Base-by-base conservation (phyloP, 1,284 basidiomycete species). In the Puccinia sorghi region DNA sequence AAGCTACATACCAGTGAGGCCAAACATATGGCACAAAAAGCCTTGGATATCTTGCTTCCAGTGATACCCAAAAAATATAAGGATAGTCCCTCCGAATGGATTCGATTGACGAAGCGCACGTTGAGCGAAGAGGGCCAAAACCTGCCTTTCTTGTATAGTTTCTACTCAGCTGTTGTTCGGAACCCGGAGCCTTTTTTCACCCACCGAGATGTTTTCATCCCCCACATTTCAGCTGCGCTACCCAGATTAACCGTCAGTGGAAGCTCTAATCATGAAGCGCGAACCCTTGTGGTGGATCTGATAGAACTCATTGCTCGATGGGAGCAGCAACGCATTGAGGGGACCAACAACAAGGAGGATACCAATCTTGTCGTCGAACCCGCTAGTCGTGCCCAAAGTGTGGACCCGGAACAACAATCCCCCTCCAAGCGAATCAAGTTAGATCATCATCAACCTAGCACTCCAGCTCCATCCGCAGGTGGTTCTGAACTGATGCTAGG, bases 111-210 rank as follows among this genome's bases (percentile, higher is more conserved):
- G 15, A 89, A 94, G 80, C 90, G 91, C 57, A 88, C 97, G 66
- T 88, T 99, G 46, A 89, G 91, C 11, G 97, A 99, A 85, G 97
- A 99, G 83, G 92, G 92, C 1, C 89, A 90, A 80, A 89, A 89
- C 17, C 89, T 93, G 63, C 89, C 91, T 43, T 93, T 96, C 82
- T 89, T 95, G 69, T 89, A 92, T 81, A 90, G 91, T 80, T 93
- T 98, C 72, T 96, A 97, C 84, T 91, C 94, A 81, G 89, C 99
- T 78, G 91, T 99, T 76, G 91, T 94, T 80, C 92, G 94, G 80
- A 94, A 99, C 81, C 90, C 92, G 0, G 89, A 94, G 78, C 88
- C 97, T 6, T 99, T 99, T 87, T 99, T 93, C 86, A 90, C 93
- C 70, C 93, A 94, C 80, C 91, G 97, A 61, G 92, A 93, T 17